phyloP scores from a whole-genome alignment of 1,284 basidiomycete genomes.

The Microbotryomycetes sp. region DNA sequence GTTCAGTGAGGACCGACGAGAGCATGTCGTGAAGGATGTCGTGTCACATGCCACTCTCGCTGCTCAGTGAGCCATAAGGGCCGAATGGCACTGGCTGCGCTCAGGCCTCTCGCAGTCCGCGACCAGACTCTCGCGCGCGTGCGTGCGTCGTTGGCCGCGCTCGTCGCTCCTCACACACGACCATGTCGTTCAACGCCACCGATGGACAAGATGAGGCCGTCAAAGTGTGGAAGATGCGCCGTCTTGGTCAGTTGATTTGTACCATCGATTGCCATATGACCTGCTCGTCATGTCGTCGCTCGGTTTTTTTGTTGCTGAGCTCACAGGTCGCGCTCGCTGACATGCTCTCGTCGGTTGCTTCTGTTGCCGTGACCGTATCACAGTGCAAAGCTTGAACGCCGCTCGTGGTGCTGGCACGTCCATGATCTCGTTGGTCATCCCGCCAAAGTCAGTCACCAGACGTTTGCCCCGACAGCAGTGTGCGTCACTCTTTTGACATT shows the following conservation, averaged over 20 bases:
- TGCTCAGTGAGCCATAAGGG: too few species aligned
- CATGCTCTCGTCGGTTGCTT: background rate
- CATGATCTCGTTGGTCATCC: slow-evolving; percentile 97
- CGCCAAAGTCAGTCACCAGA: slow-evolving; percentile 61
- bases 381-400: slow-evolving; percentile 47
- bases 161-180: background rate
- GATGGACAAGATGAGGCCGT: slow-evolving; percentile 3
- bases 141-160: too few species aligned
- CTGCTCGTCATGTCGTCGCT: slow-evolving; percentile 36
- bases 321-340: background rate
- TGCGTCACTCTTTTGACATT: background rate
- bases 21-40: too few species aligned
- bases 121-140: too few species aligned
- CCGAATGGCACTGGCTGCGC: too few species aligned
- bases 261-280: too few species aligned
- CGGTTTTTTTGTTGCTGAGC: background rate
- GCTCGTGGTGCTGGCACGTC: slow-evolving; percentile 82
- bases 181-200: background rate
- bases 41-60: too few species aligned
- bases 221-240: slow-evolving; percentile 83
- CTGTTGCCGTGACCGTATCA: background rate
- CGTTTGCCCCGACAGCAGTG: background rate
- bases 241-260: slow-evolving; percentile 85
- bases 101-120: too few species aligned
- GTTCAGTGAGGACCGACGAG: too few species aligned